Base-by-base conservation (phyloP, 2,329 filamentous ascomycete genomes). In the Tolypocladium amazonense region DNA sequence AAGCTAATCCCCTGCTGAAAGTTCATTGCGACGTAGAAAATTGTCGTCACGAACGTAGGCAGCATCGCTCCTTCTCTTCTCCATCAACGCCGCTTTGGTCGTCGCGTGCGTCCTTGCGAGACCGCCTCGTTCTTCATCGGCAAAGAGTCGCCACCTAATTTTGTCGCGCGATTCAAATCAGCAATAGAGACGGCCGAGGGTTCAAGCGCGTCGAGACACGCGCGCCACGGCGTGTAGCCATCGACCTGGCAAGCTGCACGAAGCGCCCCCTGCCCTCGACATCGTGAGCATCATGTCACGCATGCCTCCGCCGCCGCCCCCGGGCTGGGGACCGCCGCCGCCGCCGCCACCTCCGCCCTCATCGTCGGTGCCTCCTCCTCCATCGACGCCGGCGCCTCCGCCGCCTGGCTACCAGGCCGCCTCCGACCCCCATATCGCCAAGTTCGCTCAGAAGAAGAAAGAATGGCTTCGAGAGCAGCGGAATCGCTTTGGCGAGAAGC, bases 381-480 rank as follows among this genome's bases (percentile, higher is more conserved):
- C 82, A 2, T 75, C 79, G 53, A 75, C 75, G 35, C 79, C 80
- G 52, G 78, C 89, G 58, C 92, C 92, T 63, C 91, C 92, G 58
- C 92, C 92, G 30, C 92, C 92, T 33, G 91, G 91, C 47, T 95
- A 92, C 73, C 86, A 86, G 64, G 91, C 92, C 52, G 84, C 88
- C 30, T 82, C 86, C 65, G 88, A 97, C 71, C 88, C 92, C 53
- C 90, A 92, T 65, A 82, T 90, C 69, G 92, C 92, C 58, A 99
- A 99, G 78, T 96, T 97, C 70, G 90, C 92, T 60, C 90, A 97
- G 76, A 99, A 97, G 83, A 99, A 97, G 83, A 96, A 92, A 73
- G 92, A 97, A 87, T 99, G 95, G 95, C 81, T 97, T 69, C 88
- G 92, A 63, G 85, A 83, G 65, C 94, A 96, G 77, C 87, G 92